phyloP scores from a whole-genome alignment of 306 rosid species.

The Castanopsis chinensis region DNA sequence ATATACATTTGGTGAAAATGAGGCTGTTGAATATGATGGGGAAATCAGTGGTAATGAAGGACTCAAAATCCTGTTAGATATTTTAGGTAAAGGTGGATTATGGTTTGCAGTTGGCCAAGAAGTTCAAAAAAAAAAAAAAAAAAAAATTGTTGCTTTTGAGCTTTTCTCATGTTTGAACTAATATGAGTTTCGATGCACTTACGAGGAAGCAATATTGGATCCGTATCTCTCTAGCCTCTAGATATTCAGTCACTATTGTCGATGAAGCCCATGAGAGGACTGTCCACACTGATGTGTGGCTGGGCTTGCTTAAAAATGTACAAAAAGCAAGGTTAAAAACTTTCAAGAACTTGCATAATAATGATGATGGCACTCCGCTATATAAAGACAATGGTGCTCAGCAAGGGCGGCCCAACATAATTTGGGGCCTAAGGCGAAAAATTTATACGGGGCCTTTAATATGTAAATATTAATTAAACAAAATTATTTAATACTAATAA shows the following conservation, averaged over 20 bases:
- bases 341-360: slow-evolving; percentile 28
- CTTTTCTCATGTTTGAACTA: slow-evolving; percentile 12
- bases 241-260: slow-evolving; percentile 80
- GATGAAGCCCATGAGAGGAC: too few species aligned
- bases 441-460: too few species aligned
- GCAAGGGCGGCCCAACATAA: too few species aligned
- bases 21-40: too few species aligned
- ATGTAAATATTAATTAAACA: too few species aligned
- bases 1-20: neutral
- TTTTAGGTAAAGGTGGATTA: too few species aligned
- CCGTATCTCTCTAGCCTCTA: slow-evolving; percentile 81
- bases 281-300: slow-evolving; percentile 85
- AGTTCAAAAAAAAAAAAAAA: too few species aligned
- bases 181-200: slow-evolving; percentile 22
- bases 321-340: slow-evolving; percentile 66
- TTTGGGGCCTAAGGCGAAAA: too few species aligned
- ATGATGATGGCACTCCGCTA: slow-evolving; percentile 21
- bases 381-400: slow-evolving; percentile 45
- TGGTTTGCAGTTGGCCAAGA: too few species aligned
- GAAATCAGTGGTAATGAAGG: too few species aligned
- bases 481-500: too few species aligned
- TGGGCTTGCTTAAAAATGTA: slow-evolving; percentile 81
- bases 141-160: neutral
- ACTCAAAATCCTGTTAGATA: too few species aligned
- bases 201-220: slow-evolving; percentile 88